Evolutionary conservation across 805 yeast species (phyloP).

Genomic region (Kuraishia capsulata): DNA sequence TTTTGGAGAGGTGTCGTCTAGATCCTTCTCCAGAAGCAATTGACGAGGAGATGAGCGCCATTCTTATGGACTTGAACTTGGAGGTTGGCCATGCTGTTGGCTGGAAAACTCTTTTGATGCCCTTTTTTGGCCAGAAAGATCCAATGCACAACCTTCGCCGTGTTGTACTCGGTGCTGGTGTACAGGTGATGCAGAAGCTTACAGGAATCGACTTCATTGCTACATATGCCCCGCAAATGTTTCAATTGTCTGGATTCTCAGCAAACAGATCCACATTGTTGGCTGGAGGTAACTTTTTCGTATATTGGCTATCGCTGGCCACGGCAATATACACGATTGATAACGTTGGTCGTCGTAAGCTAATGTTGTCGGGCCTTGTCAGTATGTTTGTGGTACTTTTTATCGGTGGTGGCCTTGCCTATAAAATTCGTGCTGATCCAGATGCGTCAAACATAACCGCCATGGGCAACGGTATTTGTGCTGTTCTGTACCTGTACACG

Average conservation of each 20-base stretch:
- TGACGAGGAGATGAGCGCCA: conserved; percentile 3
- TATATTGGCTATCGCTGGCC: conserved; percentile 1
- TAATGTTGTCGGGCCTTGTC: conserved; percentile 1
- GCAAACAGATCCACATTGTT: conserved; percentile 1
- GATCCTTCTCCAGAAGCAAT: background rate
- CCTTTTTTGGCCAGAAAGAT: background rate
- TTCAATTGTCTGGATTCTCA: conserved; percentile 1
- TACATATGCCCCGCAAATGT: conserved; percentile 3
- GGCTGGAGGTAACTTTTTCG: conserved; percentile 3
- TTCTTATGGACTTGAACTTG: conserved; percentile 2
- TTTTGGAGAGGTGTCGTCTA: conserved; percentile 10
- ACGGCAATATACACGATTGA: conserved; percentile 1
- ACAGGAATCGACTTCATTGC: conserved; percentile 4
- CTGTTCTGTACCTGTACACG: conserved; percentile 2
- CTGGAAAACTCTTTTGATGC: conserved; percentile 3
- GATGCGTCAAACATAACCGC: conserved; percentile 1
- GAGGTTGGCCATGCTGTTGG: conserved; percentile 2
- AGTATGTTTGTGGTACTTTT: conserved; percentile 1
- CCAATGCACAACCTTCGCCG: conserved; percentile 2
- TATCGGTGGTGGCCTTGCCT: conserved; percentile 2
- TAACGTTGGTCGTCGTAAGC: conserved; percentile 2
- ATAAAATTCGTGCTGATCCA: conserved; percentile 3
- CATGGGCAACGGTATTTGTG: conserved; percentile 1
- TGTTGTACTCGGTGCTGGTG: conserved; percentile 2
- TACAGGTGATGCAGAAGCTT: conserved; percentile 3